A percentile compares a stretch with the other conserved stretches of the same genome.
Conservation (phyloP, 331 rosid species). For the Telfairia occidentalis region DNA sequence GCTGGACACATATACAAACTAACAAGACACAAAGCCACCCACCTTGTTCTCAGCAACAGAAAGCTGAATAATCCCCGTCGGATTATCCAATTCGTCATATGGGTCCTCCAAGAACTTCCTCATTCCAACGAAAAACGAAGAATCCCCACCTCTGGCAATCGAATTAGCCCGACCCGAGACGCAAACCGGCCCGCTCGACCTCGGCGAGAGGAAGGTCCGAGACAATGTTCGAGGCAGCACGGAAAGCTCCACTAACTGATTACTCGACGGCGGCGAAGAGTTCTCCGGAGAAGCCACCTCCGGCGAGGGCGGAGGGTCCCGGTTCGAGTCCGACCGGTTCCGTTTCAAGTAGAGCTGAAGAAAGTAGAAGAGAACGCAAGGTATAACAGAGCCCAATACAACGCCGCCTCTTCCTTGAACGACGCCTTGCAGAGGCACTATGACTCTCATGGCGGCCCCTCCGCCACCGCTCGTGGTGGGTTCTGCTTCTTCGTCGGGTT, state of each 20-base stretch:
- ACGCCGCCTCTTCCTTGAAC: conserved; percentile 91
- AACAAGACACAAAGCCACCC: conserved; percentile 18
- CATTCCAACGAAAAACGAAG: conserved; percentile 42
- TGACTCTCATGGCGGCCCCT: conserved; percentile 65
- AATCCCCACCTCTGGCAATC: conserved; percentile 24
- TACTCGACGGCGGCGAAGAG: conserved; percentile 14
- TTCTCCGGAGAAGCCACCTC: conserved; percentile 11
- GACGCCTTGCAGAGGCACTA: conserved; percentile 83
- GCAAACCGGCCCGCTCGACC: conserved; percentile 30
- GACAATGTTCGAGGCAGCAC: conserved; percentile 45
- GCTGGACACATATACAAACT: neutral
- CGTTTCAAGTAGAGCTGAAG: conserved; percentile 65
- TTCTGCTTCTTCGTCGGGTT: conserved; percentile 10
- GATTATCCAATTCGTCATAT: conserved; percentile 45
- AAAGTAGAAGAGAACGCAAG: conserved; percentile 82
- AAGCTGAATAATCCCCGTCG: conserved; percentile 61
- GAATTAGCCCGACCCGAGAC: conserved; percentile 48
- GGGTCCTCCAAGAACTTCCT: conserved; percentile 46
- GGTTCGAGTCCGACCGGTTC: conserved; percentile 23
- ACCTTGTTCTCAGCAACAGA: conserved; percentile 62
- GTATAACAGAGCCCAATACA: conserved; percentile 72
- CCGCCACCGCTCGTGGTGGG: conserved; percentile 25
- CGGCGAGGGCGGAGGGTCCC: conserved; percentile 25
- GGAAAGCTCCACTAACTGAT: conserved; percentile 22
- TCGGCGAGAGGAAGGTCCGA: conserved; percentile 35